These are phyloP conservation scores for Tricholoma sp. DNA, from an alignment of 768 basidiomycete species.

Conservation along the genomic window DNA sequence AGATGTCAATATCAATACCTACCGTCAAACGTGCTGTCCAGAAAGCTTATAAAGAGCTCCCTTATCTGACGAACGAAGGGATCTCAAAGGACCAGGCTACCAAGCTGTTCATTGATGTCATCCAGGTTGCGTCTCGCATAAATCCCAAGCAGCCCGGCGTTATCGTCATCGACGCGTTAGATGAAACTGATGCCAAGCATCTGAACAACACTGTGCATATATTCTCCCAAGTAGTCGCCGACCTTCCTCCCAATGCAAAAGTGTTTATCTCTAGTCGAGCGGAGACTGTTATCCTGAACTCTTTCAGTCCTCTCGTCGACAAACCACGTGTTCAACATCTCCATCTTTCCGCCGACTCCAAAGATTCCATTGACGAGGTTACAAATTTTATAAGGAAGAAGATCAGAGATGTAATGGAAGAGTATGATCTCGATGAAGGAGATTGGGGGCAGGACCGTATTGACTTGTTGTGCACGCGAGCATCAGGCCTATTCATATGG, in stretches of 20 bases:
- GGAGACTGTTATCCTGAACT: conserved; percentile 10
- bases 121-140: conserved; percentile 5
- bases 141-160: conserved; percentile 9
- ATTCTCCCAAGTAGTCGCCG: conserved; percentile 6
- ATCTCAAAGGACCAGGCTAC: conserved; percentile 9
- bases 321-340: conserved; percentile 8
- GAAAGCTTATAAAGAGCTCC: conserved; percentile 2
- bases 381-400: conserved; percentile 1
- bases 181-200: conserved; percentile 11
- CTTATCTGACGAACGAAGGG: conserved; percentile 9
- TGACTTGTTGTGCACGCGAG: background rate
- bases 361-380: conserved; percentile 9
- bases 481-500: conserved; percentile 16
- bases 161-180: conserved; percentile 17
- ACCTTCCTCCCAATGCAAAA: conserved; percentile 9
- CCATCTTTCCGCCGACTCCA: conserved; percentile 5
- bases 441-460: conserved; percentile 10
- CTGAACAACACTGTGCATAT: conserved; percentile 9
- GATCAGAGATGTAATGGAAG: background rate
- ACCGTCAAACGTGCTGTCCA: conserved; percentile 4
- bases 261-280: conserved; percentile 12
- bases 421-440: conserved; percentile 1
- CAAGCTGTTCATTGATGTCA: conserved; percentile 11
- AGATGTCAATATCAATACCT: conserved; percentile 6
- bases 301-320: background rate